Percentiles rank a stretch among this genome's conserved stretches.
These are phyloP conservation scores for Boletus sp. DNA, from an alignment of 768 basidiomycete species.

Conservation along the genomic window DNA sequence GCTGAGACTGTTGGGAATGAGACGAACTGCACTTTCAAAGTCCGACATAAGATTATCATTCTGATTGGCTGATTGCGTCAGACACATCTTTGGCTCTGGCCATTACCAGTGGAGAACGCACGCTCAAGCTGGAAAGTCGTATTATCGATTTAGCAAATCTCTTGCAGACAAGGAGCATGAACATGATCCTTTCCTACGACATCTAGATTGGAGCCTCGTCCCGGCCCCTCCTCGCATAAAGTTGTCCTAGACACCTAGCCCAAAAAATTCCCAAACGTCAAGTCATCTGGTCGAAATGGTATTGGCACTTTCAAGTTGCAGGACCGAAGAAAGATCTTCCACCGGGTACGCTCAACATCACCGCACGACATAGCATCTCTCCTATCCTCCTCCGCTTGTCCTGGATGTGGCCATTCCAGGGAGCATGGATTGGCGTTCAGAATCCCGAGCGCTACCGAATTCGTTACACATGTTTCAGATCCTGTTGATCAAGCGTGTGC, in stretches of 20 bases:
- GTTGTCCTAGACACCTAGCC: background rate
- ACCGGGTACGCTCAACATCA: conserved; percentile 72
- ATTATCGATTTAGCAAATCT: conserved; percentile 44
- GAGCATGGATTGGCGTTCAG: conserved; percentile 93
- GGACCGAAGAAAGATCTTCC: conserved; percentile 65
- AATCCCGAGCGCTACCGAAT: conserved; percentile 50
- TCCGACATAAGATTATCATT: too few species aligned
- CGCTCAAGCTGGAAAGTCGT: conserved; percentile 30
- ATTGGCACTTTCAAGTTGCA: conserved; percentile 85
- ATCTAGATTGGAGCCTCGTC: conserved; percentile 65
- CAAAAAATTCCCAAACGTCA: conserved; percentile 37
- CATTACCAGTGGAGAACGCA: conserved; percentile 45
- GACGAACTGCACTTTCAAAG: too few species aligned
- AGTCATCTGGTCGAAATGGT: conserved; percentile 94
- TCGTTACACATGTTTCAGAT: conserved; percentile 56
- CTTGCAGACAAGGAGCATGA: conserved; percentile 26
- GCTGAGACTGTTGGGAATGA: too few species aligned
- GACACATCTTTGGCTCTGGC: conserved; percentile 45
- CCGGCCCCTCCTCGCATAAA: background rate
- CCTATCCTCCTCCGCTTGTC: conserved; percentile 83
- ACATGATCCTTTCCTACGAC: conserved; percentile 55
- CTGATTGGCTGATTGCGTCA: conserved; percentile 41
- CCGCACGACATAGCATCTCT: conserved; percentile 77
- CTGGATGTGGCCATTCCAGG: conserved; percentile 82
- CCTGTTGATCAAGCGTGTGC: conserved; percentile 57